Base-by-base conservation (phyloP, 2,329 filamentous ascomycete species). In the Colletotrichum coccodes region DNA sequence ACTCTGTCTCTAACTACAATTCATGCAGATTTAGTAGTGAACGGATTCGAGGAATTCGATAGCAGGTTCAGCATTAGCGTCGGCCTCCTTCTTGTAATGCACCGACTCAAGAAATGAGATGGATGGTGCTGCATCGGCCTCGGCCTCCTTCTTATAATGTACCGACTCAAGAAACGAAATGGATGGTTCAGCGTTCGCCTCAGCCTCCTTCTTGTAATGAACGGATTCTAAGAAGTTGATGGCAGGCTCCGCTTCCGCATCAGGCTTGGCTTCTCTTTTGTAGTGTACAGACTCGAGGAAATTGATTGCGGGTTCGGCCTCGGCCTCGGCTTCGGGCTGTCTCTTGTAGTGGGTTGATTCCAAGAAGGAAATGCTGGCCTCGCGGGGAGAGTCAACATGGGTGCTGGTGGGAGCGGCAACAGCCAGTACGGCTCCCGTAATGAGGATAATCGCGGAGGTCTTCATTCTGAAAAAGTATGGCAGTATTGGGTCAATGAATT, bases 31-130 rank as follows among this genome's bases (percentile, higher is more conserved):
- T 38, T 26, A 38, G 44, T 64, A 59, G 44, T 64, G 61, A 1
- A 64, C 61, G 16, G 61, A 59, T 14, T 64, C 61, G 16, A 64
- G 16, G 50, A 58, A 64, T 3, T 57, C 53, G 52, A 58, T 64
- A 9, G 52, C 52, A 23, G 52, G 60, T 40, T 64, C 42, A 11
- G 50, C 60, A n/a, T 47, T 42, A 16, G 54, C 12, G 14, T 23
- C 23, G 21, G 54, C 54, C 40, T 46, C 26, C n/a, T 44, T 34
- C 40, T 64, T 57, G 61, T 63, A 63, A 30, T 63, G 60, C 6
- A 63, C 60, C 7, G 61, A 58, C 16, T 64, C 60, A 7, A 49
- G 23, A 44, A 64, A 64, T 4, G 56, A 21, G 46, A 64, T 64
- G 12, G 61, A 42, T 11, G 61, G 61, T 14, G 58, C 14, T 6